Percentiles rank a stretch among this genome's conserved stretches.
Conservation (phyloP, 2,329 filamentous ascomycete species). For the Coniella lustricola region DNA sequence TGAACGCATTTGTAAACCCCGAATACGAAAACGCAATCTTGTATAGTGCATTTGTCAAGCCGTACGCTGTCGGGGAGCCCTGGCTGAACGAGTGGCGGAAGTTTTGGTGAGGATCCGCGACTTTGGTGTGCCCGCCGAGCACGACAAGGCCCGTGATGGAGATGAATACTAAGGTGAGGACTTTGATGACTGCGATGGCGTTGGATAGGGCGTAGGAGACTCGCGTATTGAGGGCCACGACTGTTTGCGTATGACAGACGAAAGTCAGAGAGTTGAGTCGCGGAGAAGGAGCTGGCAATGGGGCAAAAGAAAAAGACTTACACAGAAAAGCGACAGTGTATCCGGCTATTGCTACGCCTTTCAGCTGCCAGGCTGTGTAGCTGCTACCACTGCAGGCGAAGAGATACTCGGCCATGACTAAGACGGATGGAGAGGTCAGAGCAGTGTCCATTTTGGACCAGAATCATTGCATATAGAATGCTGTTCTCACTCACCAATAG, state of each 20-base stretch:
- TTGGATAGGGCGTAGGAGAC: constrained; percentile 48
- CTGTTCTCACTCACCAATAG: constrained; percentile 36
- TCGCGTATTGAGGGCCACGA: constrained; percentile 41
- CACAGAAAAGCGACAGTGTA: constrained; percentile 53
- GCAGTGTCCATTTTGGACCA: background rate
- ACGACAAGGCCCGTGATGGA: constrained; percentile 52
- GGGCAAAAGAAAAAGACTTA: background rate
- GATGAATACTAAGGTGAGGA: constrained; percentile 52
- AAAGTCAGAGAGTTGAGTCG: too few relatives aligned
- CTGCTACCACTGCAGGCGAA: constrained; percentile 46
- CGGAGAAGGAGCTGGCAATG: too few relatives aligned
- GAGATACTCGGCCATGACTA: constrained; percentile 55
- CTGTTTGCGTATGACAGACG: background rate
- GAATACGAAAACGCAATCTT: constrained; percentile 53
- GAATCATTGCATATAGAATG: too few relatives aligned
- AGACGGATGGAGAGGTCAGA: background rate
- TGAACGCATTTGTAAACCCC: constrained; percentile 53
- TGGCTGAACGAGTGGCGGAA: constrained; percentile 46
- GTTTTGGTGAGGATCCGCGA: constrained; percentile 45
- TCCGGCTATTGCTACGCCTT: constrained; percentile 58
- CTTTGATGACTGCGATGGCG: constrained; percentile 47
- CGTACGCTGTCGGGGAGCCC: constrained; percentile 36
- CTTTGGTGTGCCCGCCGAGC: constrained; percentile 45
- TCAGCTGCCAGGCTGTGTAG: constrained; percentile 55
- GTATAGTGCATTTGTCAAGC: constrained; percentile 51